Evolutionary conservation across 805 yeast genomes (phyloP), one percentile per base, ranked within the genome.

Genomic region (Grigorovia yakushimaensis): DNA sequence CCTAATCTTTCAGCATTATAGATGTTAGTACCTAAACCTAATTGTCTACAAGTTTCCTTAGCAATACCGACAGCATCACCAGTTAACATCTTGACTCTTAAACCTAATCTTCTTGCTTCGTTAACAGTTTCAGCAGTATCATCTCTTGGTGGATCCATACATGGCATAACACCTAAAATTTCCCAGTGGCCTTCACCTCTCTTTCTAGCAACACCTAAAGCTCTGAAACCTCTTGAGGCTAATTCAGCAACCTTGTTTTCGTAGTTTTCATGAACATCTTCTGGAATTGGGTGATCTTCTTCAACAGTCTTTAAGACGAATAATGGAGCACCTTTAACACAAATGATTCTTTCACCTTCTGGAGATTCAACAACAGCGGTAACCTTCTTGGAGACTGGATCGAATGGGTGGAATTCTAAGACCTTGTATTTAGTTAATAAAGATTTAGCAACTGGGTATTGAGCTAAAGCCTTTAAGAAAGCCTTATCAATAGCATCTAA

Each of bases 61-160:
- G 96, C 96, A 74, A 88, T 88, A 80, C 96, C 96, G 67, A 88
- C 96, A 71, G 96, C 96, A 76, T 88, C 96, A 82, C 96, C 96
- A 74, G 96, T 88, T 71, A 88, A 82, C 96, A 88, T 88, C 84
- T 88, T 88, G 62, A 88, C 93, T 74, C 93, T 82, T 68, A 88
- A 79, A 81, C 96, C 96, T 66, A 88, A 80, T 59, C 74, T 66
- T 76, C 84, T 82, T 62, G 96, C 96, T 75, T 88, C 96, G 71
- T 76, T 71, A 68, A 88, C 93, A 68, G 96, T 88, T 66, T 81
- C 81, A 64, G 94, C 95, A 76, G 96, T 88, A 73, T 88, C 96
- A 74, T 88, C 95, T 81, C 96, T 85, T 74, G 96, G 96, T 66
- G 96, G 96, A 74, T 88, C 96, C 89, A 86, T 84, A 76, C 95